Base-by-base conservation (phyloP, 148 eudicot genomes). In the Suaeda aralocaspica region DNA sequence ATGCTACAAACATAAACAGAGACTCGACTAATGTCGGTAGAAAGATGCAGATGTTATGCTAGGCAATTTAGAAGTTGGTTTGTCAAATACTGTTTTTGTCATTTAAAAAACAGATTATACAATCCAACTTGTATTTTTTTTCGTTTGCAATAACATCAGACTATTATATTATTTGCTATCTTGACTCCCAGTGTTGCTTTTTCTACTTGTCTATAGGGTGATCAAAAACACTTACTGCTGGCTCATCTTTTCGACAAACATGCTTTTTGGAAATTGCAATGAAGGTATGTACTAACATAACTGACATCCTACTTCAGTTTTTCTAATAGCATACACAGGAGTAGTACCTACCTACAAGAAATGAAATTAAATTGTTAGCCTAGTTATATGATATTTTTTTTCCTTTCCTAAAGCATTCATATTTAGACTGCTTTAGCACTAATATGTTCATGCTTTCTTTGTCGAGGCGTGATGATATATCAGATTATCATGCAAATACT, bases 221-320 rank as follows among this genome's bases (percentile, higher is more conserved):
- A 94, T 77, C 64, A 79, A 69, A 91, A 84, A 77, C 96, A 94
- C 78, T 78, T 94, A 62, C 13, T 80, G 70, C 76, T 94, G 83
- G 98, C 91, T 73, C 97, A 91, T 76, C 97, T 94, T 34, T 94
- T 94, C 64, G 98, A 94, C 77, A 94, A 94, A 73, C 98, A 12
- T 94, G 98, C 83, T 91, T 94, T 79, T 81, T 93, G 68, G 96
- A 91, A 74, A 8, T 93, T 58, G 97, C 98, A 29, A 39, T 93
- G 51, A 81, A 89, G 94, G 98, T 93, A 36, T 36, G 4, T 36
- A 77, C 31, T n/a, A n/a, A n/a, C n/a, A n/a, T n/a, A n/a, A n/a
- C 44, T 29, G 66, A 63, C 28, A 25, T 26, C 19, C 26, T 45
- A 29, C 13, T 21, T 36, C 41, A 36, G 41, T 4, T 36, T 36